Evolutionary conservation across 441 rosid genomes (phyloP).

Genomic region (Eruca vesicaria): DNA sequence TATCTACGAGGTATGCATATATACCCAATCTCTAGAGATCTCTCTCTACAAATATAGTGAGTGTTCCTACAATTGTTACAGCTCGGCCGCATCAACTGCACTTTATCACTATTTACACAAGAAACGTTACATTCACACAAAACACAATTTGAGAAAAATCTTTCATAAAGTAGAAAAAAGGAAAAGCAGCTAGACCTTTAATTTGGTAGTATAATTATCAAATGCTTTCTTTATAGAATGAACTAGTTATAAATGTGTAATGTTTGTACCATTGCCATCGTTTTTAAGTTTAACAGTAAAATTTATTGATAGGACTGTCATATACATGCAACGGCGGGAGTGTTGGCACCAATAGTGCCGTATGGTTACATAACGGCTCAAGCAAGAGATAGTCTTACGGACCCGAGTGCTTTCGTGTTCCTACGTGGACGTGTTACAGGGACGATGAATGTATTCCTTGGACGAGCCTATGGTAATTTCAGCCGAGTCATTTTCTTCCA

Average conservation of each 20-base stretch:
- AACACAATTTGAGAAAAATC: background rate
- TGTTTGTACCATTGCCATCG: background rate
- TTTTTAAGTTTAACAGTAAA: background rate
- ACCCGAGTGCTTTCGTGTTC: constrained; percentile 49
- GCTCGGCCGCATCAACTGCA: background rate
- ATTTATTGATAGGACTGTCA: constrained; percentile 30
- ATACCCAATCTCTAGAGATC: background rate
- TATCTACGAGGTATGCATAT: constrained; percentile 41
- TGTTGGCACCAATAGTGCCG: background rate
- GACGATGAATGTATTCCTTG: constrained; percentile 33
- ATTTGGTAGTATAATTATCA: background rate
- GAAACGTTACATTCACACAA: background rate
- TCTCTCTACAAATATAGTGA: too few relatives aligned
- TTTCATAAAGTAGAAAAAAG: background rate
- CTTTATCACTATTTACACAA: background rate
- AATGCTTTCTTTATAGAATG: background rate
- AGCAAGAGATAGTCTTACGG: background rate
- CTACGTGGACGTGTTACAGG: constrained; percentile 31
- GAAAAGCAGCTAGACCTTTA: background rate
- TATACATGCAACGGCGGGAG: constrained; percentile 38
- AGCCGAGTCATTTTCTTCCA: constrained; percentile 46
- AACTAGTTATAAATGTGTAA: background rate
- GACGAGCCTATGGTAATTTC: constrained; percentile 48
- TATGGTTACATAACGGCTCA: constrained; percentile 52
- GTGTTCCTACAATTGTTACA: too few relatives aligned